Evolutionary conservation across 2,329 filamentous ascomycete species (phyloP), one percentile per base, ranked within the genome.

Genomic region (Graphium sp.): DNA sequence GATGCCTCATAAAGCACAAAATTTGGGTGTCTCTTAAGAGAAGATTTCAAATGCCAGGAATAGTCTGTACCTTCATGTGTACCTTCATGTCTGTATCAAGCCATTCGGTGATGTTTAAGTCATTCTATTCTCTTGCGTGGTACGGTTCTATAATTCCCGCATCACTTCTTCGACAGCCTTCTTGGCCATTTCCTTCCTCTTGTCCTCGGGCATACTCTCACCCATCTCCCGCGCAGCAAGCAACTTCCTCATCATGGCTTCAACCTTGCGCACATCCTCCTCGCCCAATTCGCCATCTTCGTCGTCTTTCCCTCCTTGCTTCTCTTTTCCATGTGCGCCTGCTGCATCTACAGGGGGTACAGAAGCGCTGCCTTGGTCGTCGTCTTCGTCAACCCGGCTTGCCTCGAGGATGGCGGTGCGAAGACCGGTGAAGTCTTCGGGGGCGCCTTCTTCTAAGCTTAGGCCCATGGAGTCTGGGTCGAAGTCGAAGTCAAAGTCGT

Each of bases 101-200:
- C n/a, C n/a, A n/a, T n/a, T n/a, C n/a, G n/a, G n/a, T n/a, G n/a
- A n/a, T 18, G 8, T 18, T 8, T 17, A 27, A 17, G 9, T 27
- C 25, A 19, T 27, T 27, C 25, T 19, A 13, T 29, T 29, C 18
- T 29, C 11, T n/a, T 28, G 26, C 8, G 14, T 15, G 20, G 11
- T 29, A 20, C 27, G 8, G 21, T 8, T 24, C 42, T 34, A 67
- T 18, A 72, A 35, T 26, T 71, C 63, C 39, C 59, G 66, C 70
- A 78, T 75, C 18, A 76, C 65, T 40, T 77, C 70, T 9, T 55
- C 58, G 3, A 77, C 68, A 1, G 70, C 70, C 39, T 62, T 62
- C 14, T 64, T 64, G 3, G 72, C 72, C 49, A 74, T 57, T 35
- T 57, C 59, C 45, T 60, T 66, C 38, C 68, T 58, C 49, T 77